A percentile compares a stretch with the other conserved stretches of the same genome.
Evolutionary conservation across 2,329 filamentous ascomycete genomes (phyloP).

Genomic region (Penicillium sp.): DNA sequence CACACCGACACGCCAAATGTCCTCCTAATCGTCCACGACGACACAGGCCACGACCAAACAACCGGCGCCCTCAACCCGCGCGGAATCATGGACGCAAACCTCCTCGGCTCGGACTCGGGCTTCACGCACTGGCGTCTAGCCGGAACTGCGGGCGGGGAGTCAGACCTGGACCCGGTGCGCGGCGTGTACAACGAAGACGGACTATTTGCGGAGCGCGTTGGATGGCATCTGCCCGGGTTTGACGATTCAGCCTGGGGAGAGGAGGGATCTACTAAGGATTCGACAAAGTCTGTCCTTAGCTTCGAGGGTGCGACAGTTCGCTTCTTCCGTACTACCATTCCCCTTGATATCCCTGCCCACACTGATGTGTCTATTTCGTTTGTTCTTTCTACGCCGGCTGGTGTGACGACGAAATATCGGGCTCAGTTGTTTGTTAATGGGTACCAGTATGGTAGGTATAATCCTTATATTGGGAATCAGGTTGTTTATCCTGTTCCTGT

Average conservation of each 20-base stretch:
- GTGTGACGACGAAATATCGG: constrained; percentile 44
- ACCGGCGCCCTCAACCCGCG: constrained; percentile 31
- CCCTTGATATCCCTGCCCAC: constrained; percentile 51
- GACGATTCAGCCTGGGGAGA: constrained; percentile 48
- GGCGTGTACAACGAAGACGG: constrained; percentile 59
- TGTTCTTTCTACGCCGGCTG: constrained; percentile 48
- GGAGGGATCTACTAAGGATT: constrained; percentile 23
- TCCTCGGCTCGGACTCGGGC: constrained; percentile 45
- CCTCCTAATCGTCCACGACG: constrained; percentile 60
- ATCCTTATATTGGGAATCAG: constrained; percentile 61
- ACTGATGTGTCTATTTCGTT: constrained; percentile 59
- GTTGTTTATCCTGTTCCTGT: constrained; percentile 59
- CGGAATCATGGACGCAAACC: constrained; percentile 48
- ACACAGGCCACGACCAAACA: constrained; percentile 39
- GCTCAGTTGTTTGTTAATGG: constrained; percentile 63
- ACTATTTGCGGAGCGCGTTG: constrained; percentile 57
- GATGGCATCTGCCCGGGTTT: constrained; percentile 59
- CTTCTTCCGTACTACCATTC: constrained; percentile 55
- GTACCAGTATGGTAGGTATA: constrained; percentile 62
- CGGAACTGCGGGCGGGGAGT: constrained; percentile 55
- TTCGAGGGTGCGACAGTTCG: constrained; percentile 52
- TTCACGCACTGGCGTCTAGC: constrained; percentile 59
- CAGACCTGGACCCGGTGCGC: constrained; percentile 55
- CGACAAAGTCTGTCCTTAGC: constrained; percentile 35
- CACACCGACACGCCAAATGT: constrained; percentile 53